Conservation (phyloP, 2,329 filamentous ascomycete genomes). For the Dichotomopilus funicola region DNA sequence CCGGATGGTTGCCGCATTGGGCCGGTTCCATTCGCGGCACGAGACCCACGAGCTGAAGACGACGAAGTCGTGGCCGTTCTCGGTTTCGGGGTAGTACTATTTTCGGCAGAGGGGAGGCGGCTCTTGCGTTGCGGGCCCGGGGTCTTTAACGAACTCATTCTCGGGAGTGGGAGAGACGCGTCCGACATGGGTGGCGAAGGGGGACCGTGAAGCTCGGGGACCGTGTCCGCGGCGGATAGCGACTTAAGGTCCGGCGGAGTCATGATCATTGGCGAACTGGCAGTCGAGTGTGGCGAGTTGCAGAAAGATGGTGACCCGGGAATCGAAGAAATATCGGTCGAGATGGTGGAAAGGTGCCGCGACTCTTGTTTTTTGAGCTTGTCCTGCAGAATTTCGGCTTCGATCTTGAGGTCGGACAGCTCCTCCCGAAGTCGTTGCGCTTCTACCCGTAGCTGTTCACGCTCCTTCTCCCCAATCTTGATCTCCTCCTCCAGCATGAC, state of each 20-base stretch:
- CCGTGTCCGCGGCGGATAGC: slow-evolving; percentile 48
- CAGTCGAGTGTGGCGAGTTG: slow-evolving; percentile 72
- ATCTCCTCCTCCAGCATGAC: slow-evolving; percentile 96
- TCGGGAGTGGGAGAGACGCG: slow-evolving; percentile 53
- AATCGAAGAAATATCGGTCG: slow-evolving; percentile 58
- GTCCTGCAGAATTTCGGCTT: slow-evolving; percentile 88
- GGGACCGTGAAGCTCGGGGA: slow-evolving; percentile 68
- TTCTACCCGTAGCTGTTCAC: slow-evolving; percentile 83
- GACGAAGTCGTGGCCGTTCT: slow-evolving; percentile 33
- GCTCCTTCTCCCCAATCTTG: slow-evolving; percentile 82
- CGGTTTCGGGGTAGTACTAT: slow-evolving; percentile 48
- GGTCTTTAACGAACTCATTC: slow-evolving; percentile 33
- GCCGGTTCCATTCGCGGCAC: slow-evolving; percentile 36
- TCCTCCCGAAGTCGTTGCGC: slow-evolving; percentile 85
- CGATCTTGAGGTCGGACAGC: slow-evolving; percentile 85
- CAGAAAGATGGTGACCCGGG: slow-evolving; percentile 68
- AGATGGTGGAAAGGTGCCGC: slow-evolving; percentile 52
- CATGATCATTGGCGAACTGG: slow-evolving; percentile 82
- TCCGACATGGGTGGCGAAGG: slow-evolving; percentile 94
- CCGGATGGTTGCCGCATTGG: slow-evolving; percentile 39
- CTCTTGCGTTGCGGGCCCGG: slow-evolving; percentile 43
- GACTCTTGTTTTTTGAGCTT: slow-evolving; percentile 71
- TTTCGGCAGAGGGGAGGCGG: slow-evolving; percentile 49
- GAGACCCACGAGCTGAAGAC: slow-evolving; percentile 30
- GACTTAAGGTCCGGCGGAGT: slow-evolving; percentile 73